These are phyloP conservation scores for Hansfordia pulvinata DNA, from an alignment of 2,329 filamentous ascomycete genomes.

Conservation along the genomic window DNA sequence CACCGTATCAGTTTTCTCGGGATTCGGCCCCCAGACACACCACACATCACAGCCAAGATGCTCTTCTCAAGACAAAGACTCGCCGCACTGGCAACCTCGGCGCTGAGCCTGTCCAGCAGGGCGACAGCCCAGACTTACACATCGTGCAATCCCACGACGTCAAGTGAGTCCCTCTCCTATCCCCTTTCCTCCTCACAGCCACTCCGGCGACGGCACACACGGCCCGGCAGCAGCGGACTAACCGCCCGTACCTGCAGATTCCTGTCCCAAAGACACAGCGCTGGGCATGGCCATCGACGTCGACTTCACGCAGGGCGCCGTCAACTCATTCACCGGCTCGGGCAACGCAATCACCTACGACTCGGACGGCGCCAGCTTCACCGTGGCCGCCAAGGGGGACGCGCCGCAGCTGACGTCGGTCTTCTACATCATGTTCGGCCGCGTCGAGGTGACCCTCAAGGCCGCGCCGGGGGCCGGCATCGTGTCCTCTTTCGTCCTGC, in stretches of 20 bases:
- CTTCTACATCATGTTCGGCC: slow-evolving; percentile 99
- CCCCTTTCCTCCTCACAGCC: too few species aligned
- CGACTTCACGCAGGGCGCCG: slow-evolving; percentile 68
- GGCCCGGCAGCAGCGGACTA: neutral
- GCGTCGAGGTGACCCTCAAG: slow-evolving; percentile 74
- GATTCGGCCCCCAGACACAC: neutral
- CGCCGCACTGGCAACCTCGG: slow-evolving; percentile 8
- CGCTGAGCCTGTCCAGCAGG: slow-evolving; percentile 7
- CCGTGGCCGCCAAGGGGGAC: slow-evolving; percentile 65
- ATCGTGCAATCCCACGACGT: slow-evolving; percentile 15
- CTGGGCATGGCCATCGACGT: slow-evolving; percentile 71
- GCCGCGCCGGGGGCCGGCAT: slow-evolving; percentile 82
- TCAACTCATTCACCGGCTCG: slow-evolving; percentile 62
- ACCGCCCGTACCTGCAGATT: slow-evolving; percentile 21
- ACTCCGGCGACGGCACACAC: neutral
- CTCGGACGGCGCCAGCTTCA: slow-evolving; percentile 67
- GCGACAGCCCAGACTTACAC: slow-evolving; percentile 15
- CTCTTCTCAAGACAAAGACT: slow-evolving; percentile 7
- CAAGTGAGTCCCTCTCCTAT: slow-evolving; percentile 10
- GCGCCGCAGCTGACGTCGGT: slow-evolving; percentile 75
- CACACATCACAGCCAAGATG: slow-evolving; percentile 9
- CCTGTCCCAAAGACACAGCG: slow-evolving; percentile 64
- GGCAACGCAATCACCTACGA: slow-evolving; percentile 61
- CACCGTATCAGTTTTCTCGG: neutral
- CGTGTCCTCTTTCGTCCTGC: slow-evolving; percentile 80